Base-by-base conservation (phyloP, 768 basidiomycete genomes). In the Pleurotus djamor region DNA sequence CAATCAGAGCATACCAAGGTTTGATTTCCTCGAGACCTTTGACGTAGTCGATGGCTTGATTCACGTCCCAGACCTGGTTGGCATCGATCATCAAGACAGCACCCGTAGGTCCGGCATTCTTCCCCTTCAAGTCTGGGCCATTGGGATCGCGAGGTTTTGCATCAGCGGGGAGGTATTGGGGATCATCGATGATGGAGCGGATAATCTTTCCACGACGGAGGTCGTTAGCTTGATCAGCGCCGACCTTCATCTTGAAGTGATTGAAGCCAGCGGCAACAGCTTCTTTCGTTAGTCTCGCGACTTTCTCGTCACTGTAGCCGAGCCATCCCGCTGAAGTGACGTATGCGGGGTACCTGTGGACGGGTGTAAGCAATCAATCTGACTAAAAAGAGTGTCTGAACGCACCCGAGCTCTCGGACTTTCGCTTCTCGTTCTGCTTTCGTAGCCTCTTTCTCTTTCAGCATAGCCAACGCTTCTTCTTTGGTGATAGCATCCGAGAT, bases 201-300 rank as follows among this genome's bases (percentile, higher is more conserved):
- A 98, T 96, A 67, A 98, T 81, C 66, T 82, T 83, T 17, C 94
- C 93, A 57, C 96, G 87, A 52, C 94, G 88, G 54, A 95, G 77
- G 73, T 97, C 96, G 69, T 88, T 85, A 41, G 86, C 83, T 59
- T 84, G 79, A 73, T 91, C 81, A 28, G 90, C 88, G 56, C 96
- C 96, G 64, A 98, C 96, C 78, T 98, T 98, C 88, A 98, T 95
- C 76, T 98, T 98, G 85, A 98, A 98, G 76, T 97, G 95, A 76
- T 93, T 96, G 84, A 98, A 98, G 17, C 96, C 96, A 47, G 83
- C 84, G 21, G 81, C 74, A 54, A 98, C 79, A 35, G 94, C 92
- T 68, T 95, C 92, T 67, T 86, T 87, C 7, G 94, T 97, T 54
- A 98, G 82, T 6, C 86, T 82, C 0, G 86, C 83, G 28, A 98